Evolutionary conservation across 306 rosid species (phyloP).

Genomic region (cucumber (Cucumis sativus)): DNA sequence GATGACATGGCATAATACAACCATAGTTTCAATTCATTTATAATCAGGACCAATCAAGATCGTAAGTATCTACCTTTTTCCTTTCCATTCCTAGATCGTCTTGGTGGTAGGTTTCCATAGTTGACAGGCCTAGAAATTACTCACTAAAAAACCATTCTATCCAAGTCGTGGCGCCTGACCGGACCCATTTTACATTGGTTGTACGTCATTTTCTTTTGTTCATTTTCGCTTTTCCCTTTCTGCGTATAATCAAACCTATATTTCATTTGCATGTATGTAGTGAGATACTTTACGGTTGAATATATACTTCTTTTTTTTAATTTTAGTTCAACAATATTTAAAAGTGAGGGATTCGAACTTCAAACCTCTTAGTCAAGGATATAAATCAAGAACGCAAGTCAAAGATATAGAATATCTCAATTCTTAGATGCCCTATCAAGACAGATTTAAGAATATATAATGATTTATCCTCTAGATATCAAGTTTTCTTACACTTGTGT

Average conservation of each 20-base stretch:
- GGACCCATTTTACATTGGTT: background rate
- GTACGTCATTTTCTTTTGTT: background rate
- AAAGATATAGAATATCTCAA: too few relatives aligned
- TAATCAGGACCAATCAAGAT: background rate
- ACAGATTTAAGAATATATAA: background rate
- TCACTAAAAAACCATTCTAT: background rate
- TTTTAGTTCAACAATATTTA: too few relatives aligned
- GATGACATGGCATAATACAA: background rate
- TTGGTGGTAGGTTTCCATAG: too few relatives aligned
- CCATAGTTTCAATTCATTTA: background rate
- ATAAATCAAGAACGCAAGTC: too few relatives aligned
- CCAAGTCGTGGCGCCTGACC: too few relatives aligned
- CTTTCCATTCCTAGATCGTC: too few relatives aligned
- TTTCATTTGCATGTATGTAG: background rate
- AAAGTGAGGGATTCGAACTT: background rate
- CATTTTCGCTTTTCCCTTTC: background rate
- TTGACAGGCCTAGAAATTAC: background rate
- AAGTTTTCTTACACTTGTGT: background rate
- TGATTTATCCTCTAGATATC: background rate
- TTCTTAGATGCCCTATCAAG: background rate
- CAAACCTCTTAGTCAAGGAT: too few relatives aligned
- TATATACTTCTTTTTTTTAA: too few relatives aligned
- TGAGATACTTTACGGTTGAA: too few relatives aligned
- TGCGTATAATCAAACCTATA: background rate
- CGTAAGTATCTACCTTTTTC: background rate